These are phyloP conservation scores for Auriscalpium microsporum DNA, from an alignment of 768 basidiomycete species.

Conservation along the genomic window DNA sequence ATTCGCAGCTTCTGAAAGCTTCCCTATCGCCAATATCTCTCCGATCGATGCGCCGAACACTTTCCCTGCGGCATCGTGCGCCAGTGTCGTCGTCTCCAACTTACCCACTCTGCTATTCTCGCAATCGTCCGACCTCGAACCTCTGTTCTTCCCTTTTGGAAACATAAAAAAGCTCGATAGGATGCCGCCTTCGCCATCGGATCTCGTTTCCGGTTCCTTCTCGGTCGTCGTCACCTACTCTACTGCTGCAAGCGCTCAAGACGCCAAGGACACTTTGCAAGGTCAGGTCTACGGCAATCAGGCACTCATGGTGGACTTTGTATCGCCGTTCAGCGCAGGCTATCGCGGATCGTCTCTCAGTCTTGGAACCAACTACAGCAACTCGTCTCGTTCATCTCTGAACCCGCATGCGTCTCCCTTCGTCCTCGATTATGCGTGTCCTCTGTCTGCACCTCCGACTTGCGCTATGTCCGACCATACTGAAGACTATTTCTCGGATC, in stretches of 20 bases:
- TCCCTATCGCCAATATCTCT: conserved; percentile 1
- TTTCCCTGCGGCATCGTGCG: background rate
- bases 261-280: conserved; percentile 54
- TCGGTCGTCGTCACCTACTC: conserved; percentile 61
- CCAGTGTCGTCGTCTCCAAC: conserved; percentile 50
- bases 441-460: conserved; percentile 12
- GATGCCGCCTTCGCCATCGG: conserved; percentile 28
- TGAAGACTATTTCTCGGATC: conserved; percentile 8
- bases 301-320: conserved; percentile 30
- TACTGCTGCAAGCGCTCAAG: conserved; percentile 43
- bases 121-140: conserved; percentile 56
- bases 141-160: conserved; percentile 69
- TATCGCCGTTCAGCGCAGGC: conserved; percentile 14
- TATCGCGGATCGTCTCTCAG: background rate
- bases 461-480: conserved; percentile 1
- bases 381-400: conserved; percentile 19
- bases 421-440: conserved; percentile 4
- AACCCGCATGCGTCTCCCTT: conserved; percentile 28
- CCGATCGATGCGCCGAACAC: background rate
- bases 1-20: background rate
- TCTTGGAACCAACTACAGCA: conserved; percentile 9
- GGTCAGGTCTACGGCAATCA: conserved; percentile 54
- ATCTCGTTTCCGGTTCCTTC: conserved; percentile 30
- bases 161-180: conserved; percentile 53
- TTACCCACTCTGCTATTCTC: conserved; percentile 62